Conservation (phyloP, 768 basidiomycete species). For the Pulveroboletus sp. region DNA sequence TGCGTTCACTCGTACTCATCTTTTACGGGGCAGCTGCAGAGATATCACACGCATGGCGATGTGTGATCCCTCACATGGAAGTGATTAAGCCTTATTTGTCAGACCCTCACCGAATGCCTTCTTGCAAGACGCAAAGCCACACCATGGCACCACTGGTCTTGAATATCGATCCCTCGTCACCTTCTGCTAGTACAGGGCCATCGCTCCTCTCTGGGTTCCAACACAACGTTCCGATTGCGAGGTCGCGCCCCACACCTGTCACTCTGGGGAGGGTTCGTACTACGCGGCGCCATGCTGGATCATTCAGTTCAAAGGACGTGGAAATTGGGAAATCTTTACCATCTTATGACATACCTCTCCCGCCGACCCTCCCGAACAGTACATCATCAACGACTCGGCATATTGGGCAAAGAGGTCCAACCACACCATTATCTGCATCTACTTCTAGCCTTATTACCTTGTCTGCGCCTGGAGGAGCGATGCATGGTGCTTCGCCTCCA, state of each 20-base stretch:
- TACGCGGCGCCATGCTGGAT: slow-evolving; percentile 84
- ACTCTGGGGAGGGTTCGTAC: slow-evolving; percentile 45
- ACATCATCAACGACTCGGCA: slow-evolving; percentile 36
- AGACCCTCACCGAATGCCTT: slow-evolving; percentile 37
- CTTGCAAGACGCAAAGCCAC: slow-evolving; percentile 27
- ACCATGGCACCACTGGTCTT: slow-evolving; percentile 23
- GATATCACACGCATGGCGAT: slow-evolving; percentile 79
- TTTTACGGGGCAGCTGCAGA: slow-evolving; percentile 89
- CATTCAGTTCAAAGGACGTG: slow-evolving; percentile 89
- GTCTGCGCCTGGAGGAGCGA: slow-evolving; percentile 2
- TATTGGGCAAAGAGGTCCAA: slow-evolving; percentile 46
- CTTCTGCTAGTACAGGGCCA: slow-evolving; percentile 25
- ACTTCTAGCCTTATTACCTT: slow-evolving; percentile 15
- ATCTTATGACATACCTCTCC: slow-evolving; percentile 45
- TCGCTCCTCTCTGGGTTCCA: slow-evolving; percentile 21
- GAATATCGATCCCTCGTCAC: slow-evolving; percentile 23
- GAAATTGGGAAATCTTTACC: slow-evolving; percentile 80
- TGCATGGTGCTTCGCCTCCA: slow-evolving; percentile 2
- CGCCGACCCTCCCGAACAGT: slow-evolving; percentile 24
- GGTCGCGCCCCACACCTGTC: slow-evolving; percentile 26
- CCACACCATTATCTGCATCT: slow-evolving; percentile 32
- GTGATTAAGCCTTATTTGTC: slow-evolving; percentile 61
- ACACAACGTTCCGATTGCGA: slow-evolving; percentile 26
- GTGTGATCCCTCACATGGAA: slow-evolving; percentile 66
- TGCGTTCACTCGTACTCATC: slow-evolving; percentile 79